Conservation (phyloP, 2,329 filamentous ascomycete species). For the Aspergillus sojae region DNA sequence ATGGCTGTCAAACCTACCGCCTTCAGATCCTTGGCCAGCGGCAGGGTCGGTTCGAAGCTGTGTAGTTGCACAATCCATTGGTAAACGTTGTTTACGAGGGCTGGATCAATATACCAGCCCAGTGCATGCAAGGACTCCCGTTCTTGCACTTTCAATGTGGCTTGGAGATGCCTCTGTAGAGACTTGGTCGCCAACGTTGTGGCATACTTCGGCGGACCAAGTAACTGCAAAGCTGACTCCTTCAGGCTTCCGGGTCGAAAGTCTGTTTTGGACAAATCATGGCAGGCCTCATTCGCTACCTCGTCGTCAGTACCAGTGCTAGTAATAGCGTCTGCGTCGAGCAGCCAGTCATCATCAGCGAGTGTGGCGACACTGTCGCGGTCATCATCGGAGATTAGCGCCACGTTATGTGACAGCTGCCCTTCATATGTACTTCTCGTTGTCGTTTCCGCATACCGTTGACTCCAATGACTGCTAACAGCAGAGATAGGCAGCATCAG, state of each 20-base stretch:
- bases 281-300: conserved; percentile 4
- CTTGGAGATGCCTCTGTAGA: conserved; percentile 66
- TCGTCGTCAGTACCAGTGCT: conserved; percentile 7
- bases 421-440: neutral
- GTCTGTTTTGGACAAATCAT: conserved; percentile 47
- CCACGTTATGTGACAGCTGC: neutral
- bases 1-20: conserved; percentile 63
- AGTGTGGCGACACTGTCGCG: conserved; percentile 52
- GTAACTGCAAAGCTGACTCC: conserved; percentile 61
- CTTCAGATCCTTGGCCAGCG: conserved; percentile 76
- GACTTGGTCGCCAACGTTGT: conserved; percentile 62
- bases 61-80: conserved; percentile 93
- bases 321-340: conserved; percentile 40
- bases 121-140: conserved; percentile 64
- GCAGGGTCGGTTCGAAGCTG: conserved; percentile 70
- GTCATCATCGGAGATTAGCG: conserved; percentile 37
- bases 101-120: conserved; percentile 79
- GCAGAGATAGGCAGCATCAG: conserved; percentile 55
- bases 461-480: conserved; percentile 38
- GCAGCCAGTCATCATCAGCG: conserved; percentile 49
- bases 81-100: conserved; percentile 72
- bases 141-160: conserved; percentile 66
- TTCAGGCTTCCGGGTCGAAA: conserved; percentile 72
- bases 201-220: conserved; percentile 69
- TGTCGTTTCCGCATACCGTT: neutral